phyloP scores from a whole-genome alignment of 306 rosid genomes.

The Dryas octopetala region DNA sequence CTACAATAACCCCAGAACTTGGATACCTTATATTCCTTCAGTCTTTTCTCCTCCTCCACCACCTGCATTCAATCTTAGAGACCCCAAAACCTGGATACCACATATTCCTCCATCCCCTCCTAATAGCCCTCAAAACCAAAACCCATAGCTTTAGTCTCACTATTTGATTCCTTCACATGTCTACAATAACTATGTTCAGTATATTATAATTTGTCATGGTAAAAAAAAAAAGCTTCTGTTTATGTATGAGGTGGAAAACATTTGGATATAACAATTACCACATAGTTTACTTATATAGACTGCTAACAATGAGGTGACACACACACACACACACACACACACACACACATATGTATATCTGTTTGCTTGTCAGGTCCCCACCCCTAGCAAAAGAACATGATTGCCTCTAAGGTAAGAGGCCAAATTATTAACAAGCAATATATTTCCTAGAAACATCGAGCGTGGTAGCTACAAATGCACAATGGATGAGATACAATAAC shows the following conservation, averaged over 20 bases:
- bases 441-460: background rate
- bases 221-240: background rate
- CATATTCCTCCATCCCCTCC: conserved; percentile 42
- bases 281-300: background rate
- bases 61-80: conserved; percentile 39
- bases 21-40: conserved; percentile 44
- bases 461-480: background rate
- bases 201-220: background rate
- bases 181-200: conserved; percentile 17
- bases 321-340: too few species aligned
- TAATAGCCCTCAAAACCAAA: conserved; percentile 29
- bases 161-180: conserved; percentile 10
- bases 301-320: background rate
- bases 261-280: conserved; percentile 4
- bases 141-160: conserved; percentile 31
- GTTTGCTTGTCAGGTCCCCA: background rate
- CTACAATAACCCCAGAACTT: conserved; percentile 36
- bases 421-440: background rate
- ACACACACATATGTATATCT: background rate
- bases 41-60: conserved; percentile 34
- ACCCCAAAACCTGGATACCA: conserved; percentile 64
- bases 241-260: conserved; percentile 9
- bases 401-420: background rate
- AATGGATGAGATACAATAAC: background rate
- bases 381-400: background rate